phyloP scores from a whole-genome alignment of 78 protist genomes.

The Neovahlkampfia damariscottae region DNA sequence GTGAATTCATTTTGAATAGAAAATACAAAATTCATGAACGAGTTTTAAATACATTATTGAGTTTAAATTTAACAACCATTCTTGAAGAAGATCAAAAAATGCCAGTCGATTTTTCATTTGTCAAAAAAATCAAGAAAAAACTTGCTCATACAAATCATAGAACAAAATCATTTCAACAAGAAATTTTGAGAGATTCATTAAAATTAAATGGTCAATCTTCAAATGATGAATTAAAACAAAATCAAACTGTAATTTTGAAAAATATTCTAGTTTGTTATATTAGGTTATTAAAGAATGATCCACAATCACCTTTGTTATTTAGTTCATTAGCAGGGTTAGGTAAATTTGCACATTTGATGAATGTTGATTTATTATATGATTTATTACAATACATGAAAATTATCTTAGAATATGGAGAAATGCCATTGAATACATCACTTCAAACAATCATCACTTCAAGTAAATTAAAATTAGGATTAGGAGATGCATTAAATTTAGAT shows the following conservation, averaged over 20 bases:
- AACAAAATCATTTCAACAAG: too few relatives aligned
- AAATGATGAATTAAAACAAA: too few relatives aligned
- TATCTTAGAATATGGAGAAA: neutral
- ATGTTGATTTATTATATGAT: slow-evolving; percentile 39
- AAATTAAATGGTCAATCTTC: too few relatives aligned
- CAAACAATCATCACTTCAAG: neutral
- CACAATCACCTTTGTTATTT: slow-evolving; percentile 7
- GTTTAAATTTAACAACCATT: too few relatives aligned
- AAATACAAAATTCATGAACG: too few relatives aligned
- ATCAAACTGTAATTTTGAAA: slow-evolving; percentile 16
- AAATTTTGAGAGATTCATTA: too few relatives aligned
- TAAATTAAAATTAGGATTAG: neutral
- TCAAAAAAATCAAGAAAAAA: too few relatives aligned
- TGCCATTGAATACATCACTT: neutral
- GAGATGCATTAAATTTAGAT: slow-evolving; percentile 11
- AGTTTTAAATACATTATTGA: too few relatives aligned
- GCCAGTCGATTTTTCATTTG: too few relatives aligned
- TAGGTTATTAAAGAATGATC: slow-evolving; percentile 34
- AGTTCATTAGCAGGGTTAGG: slow-evolving; percentile 28
- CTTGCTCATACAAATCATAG: too few relatives aligned
- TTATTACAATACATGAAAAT: slow-evolving; percentile 10
- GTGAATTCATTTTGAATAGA: too few relatives aligned
- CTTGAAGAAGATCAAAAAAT: too few relatives aligned
- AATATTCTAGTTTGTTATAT: slow-evolving; percentile 21
- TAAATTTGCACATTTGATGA: slow-evolving; percentile 36